Base-by-base conservation (phyloP, 169 alveolate genomes). In the Eimeria tenella region DNA sequence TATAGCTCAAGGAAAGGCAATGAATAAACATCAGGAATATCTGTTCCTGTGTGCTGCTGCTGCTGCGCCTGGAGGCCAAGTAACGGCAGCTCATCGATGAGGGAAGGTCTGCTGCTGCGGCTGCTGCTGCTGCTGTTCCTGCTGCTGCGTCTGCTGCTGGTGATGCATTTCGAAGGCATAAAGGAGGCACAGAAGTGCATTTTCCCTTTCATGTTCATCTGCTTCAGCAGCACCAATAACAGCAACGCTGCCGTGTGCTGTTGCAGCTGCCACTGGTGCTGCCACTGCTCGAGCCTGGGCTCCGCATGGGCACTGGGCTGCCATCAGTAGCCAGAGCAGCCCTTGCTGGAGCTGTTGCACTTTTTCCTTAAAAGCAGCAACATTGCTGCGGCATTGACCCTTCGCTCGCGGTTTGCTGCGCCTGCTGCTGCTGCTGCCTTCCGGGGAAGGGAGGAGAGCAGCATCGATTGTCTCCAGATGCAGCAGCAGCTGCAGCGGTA, bases 211-310 rank as follows among this genome's bases (percentile, higher is more conserved):
- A 75, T 6, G 63, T 4, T 50, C 17, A 52, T 75, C 23, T 75
- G 86, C 60, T 75, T 50, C 52, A n/a, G 86, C 86, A 52, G 86
- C 86, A 75, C 63, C 86, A 75, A 15, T 56, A 52, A 62, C 86
- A 75, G 86, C 86, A 75, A 31, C 81, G 42, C 81, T 49, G 53
- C 68, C 60, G 86, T 75, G 86, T 75, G 86, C 63, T 65, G 75
- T n/a, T 65, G 7, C 7, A 7, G 86, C 68, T 50, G 86, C 86
- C 50, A 23, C 86, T 1, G 68, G 49, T 75, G 60, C 86, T 75
- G 86, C 86, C 86, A 50, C 68, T 75, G 86, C 86, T 75, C 86
- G 68, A 75, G 68, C 86, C 49, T 75, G 65, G 63, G 86, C 86
- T 49, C 52, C 23, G 86, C 50, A 9, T 75, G 65, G 63, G 63